Evolutionary conservation across 1,139 yeast genomes (phyloP).

Genomic region (Wickerhamomyces sp.): DNA sequence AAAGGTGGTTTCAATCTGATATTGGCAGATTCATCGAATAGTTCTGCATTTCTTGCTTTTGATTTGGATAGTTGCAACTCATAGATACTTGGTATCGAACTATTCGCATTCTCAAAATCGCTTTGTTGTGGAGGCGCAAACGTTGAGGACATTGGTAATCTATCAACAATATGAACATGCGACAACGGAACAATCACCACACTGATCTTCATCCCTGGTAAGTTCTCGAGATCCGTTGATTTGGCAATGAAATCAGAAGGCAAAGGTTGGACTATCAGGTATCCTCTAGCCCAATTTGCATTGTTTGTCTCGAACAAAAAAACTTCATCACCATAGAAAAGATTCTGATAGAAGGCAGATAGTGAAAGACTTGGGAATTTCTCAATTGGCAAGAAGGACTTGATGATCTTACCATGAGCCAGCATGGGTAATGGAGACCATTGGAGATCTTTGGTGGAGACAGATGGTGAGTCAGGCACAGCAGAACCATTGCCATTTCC

Average conservation of each 20-base stretch:
- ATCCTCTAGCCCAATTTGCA: slow-evolving; percentile 77
- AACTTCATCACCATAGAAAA: slow-evolving; percentile 79
- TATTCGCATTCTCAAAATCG: slow-evolving; percentile 22
- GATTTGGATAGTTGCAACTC: slow-evolving; percentile 36
- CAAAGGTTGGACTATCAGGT: slow-evolving; percentile 53
- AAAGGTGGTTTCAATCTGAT: slow-evolving; percentile 42
- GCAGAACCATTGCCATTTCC: background rate
- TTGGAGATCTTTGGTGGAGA: slow-evolving; percentile 7
- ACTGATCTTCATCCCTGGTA: slow-evolving; percentile 48
- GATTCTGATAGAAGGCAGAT: slow-evolving; percentile 38
- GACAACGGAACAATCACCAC: slow-evolving; percentile 60
- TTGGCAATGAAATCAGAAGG: slow-evolving; percentile 66
- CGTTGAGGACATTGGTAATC: slow-evolving; percentile 24
- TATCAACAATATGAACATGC: slow-evolving; percentile 34
- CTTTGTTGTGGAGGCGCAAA: slow-evolving; percentile 25
- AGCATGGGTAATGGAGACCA: slow-evolving; percentile 43
- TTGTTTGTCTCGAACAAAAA: slow-evolving; percentile 66
- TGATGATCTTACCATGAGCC: slow-evolving; percentile 46
- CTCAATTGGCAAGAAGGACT: slow-evolving; percentile 59
- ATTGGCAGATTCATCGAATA: slow-evolving; percentile 20
- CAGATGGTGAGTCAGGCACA: background rate
- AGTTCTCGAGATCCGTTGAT: slow-evolving; percentile 53
- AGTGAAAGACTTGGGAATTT: slow-evolving; percentile 27
- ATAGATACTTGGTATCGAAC: slow-evolving; percentile 39
- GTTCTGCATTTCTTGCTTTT: slow-evolving; percentile 19